phyloP scores from a whole-genome alignment of 345 rosid species.

The Populus pruinosa region DNA sequence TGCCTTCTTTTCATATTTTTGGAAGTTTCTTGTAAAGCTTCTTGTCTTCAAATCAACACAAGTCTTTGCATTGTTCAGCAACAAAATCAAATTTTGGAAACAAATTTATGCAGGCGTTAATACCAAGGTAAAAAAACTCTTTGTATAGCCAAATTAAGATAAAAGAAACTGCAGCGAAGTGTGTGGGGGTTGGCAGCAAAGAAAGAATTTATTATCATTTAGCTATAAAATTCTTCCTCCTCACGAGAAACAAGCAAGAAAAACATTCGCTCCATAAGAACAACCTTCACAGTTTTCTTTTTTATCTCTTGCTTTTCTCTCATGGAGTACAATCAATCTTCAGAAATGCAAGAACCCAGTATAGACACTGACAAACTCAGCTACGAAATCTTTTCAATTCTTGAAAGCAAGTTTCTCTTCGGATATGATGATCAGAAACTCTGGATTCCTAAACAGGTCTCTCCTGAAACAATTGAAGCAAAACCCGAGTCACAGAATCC shows the following conservation, averaged over 20 bases:
- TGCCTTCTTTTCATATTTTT: background rate
- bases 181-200: background rate
- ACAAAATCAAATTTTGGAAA: background rate
- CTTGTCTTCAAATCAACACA: background rate
- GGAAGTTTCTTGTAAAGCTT: background rate
- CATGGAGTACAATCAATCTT: slow-evolving; percentile 40
- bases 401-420: slow-evolving; percentile 84
- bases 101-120: slow-evolving; percentile 1
- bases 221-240: background rate
- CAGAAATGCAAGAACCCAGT: slow-evolving; percentile 87
- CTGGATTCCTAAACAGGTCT: slow-evolving; percentile 59
- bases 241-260: background rate
- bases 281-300: background rate
- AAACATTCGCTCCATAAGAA: background rate
- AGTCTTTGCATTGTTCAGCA: background rate
- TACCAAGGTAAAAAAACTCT: background rate
- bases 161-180: background rate
- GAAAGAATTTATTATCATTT: background rate
- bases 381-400: slow-evolving; percentile 92
- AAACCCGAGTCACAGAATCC: slow-evolving; percentile 23
- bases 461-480: slow-evolving; percentile 27
- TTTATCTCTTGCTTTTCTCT: background rate
- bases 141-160: background rate
- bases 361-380: slow-evolving; percentile 94
- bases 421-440: slow-evolving; percentile 85